Percentiles rank a stretch among this genome's conserved stretches.
Conservation (phyloP, 306 rosid genomes). For the Glycine latifolia region DNA sequence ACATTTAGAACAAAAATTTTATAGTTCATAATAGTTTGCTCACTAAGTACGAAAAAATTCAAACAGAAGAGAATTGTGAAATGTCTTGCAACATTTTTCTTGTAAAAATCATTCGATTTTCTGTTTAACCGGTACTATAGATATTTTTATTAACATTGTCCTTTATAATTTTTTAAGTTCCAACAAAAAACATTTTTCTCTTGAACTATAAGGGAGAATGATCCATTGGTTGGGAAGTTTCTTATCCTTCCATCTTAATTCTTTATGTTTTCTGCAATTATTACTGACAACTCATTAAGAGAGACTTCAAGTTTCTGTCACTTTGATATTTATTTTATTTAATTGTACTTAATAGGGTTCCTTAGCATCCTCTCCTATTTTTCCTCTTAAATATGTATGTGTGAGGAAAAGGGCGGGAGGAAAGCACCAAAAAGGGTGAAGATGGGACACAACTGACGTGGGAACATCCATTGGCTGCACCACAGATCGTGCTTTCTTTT, state of each 20-base stretch:
- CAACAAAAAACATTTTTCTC: not conserved
- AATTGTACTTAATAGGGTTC: not conserved
- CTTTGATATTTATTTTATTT: not conserved
- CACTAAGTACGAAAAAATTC: too few relatives aligned
- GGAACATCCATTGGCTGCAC: constrained; percentile 29
- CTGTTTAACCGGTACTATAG: not conserved
- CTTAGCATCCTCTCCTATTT: not conserved
- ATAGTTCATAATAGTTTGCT: too few relatives aligned
- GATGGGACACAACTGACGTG: constrained; percentile 13
- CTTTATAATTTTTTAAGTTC: not conserved
- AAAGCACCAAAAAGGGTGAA: constrained; percentile 21
- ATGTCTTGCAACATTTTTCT: too few relatives aligned
- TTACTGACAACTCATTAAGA: constrained; percentile 35
- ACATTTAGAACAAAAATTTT: too few relatives aligned
- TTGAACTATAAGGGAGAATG: not conserved
- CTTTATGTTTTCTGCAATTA: constrained; percentile 16
- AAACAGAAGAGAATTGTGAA: too few relatives aligned
- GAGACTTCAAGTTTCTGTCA: constrained; percentile 11
- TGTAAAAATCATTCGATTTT: not conserved
- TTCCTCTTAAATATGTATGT: not conserved
- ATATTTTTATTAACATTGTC: not conserved
- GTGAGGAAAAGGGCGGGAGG: constrained; percentile 2
- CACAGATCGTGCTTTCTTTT: constrained; percentile 19
- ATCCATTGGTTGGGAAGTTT: constrained; percentile 42
- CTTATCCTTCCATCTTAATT: constrained; percentile 37